Evolutionary conservation across 2,329 filamentous ascomycete species (phyloP).

Genomic region (Trichoderma harzianum): DNA sequence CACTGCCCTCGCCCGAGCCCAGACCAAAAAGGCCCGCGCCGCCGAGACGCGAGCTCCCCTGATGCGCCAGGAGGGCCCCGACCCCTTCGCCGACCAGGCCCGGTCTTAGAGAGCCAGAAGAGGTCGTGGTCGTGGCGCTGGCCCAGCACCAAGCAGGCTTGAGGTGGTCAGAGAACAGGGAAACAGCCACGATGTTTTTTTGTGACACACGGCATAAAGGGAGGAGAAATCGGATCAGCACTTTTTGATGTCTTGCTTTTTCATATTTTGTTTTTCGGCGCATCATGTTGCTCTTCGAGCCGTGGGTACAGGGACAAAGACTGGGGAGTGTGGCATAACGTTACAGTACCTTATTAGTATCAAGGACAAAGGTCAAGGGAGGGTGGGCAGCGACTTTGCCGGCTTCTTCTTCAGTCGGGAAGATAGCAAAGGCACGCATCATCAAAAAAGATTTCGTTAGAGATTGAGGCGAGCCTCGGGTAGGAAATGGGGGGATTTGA

Average conservation of each 20-base stretch:
- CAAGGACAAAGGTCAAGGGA: not conserved
- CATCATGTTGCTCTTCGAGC: conserved; percentile 16
- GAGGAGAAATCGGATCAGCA: not conserved
- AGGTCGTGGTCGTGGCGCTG: not conserved
- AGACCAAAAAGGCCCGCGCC: conserved; percentile 42
- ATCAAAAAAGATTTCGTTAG: not conserved
- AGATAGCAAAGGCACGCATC: conserved; percentile 1
- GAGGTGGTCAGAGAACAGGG: not conserved
- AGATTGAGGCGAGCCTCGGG: conserved; percentile 5
- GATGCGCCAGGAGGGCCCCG: conserved; percentile 30
- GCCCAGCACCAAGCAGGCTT: conserved; percentile 14
- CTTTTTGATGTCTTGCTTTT: conserved; percentile 12
- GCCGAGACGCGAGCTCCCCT: conserved; percentile 35
- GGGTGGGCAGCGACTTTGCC: not conserved
- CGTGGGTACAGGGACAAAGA: conserved; percentile 9
- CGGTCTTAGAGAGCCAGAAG: conserved; percentile 27
- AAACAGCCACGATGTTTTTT: not conserved
- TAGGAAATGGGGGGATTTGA: not conserved
- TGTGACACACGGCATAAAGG: conserved; percentile 2
- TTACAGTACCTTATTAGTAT: not conserved
- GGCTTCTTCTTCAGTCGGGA: not conserved
- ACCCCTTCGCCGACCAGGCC: conserved; percentile 40
- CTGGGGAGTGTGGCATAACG: not conserved
- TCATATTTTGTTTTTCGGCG: not conserved
- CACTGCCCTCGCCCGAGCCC: conserved; percentile 47